Evolutionary conservation across 306 rosid genomes (phyloP).

Genomic region (Dryas alaskensis): DNA sequence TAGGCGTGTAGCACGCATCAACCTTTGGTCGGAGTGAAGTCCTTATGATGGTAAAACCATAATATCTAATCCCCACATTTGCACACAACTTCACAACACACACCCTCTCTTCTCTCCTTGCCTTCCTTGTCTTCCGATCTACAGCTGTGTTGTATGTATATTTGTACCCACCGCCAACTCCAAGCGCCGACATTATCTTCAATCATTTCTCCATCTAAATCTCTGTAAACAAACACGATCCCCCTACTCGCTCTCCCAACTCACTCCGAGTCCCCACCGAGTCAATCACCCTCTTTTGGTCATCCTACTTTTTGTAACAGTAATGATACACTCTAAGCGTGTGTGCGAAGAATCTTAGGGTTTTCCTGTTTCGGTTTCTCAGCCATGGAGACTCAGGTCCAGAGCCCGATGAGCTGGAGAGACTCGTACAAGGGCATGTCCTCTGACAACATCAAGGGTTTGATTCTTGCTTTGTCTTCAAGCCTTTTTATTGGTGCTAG

Average conservation of each 20-base stretch:
- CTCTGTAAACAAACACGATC: not conserved
- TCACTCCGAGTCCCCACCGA: not conserved
- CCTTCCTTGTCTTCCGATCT: conserved; percentile 13
- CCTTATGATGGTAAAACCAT: conserved; percentile 19
- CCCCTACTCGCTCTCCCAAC: not conserved
- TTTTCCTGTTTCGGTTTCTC: conserved; percentile 14
- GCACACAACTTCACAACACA: no score
- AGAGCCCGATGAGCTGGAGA: conserved; percentile 53
- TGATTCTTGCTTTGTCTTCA: conserved; percentile 74
- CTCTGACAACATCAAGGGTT: conserved; percentile 71
- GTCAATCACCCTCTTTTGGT: not conserved
- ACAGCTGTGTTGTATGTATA: not conserved
- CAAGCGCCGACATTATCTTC: conserved; percentile 20
- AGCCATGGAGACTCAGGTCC: conserved; percentile 26
- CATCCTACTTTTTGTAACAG: not conserved
- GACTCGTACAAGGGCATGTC: conserved; percentile 67
- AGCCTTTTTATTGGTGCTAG: conserved; percentile 87
- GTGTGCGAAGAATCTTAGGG: conserved; percentile 26
- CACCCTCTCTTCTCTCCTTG: not conserved
- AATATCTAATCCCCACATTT: conserved; percentile 1
- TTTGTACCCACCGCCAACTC: conserved; percentile 3
- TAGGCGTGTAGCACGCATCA: conserved; percentile 12
- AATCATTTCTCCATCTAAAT: conserved; percentile 8
- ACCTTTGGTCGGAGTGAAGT: conserved; percentile 28
- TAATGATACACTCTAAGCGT: conserved; percentile 14